These are phyloP conservation scores for Madurella fahalii DNA, from an alignment of 2,329 filamentous ascomycete genomes.

Conservation along the genomic window DNA sequence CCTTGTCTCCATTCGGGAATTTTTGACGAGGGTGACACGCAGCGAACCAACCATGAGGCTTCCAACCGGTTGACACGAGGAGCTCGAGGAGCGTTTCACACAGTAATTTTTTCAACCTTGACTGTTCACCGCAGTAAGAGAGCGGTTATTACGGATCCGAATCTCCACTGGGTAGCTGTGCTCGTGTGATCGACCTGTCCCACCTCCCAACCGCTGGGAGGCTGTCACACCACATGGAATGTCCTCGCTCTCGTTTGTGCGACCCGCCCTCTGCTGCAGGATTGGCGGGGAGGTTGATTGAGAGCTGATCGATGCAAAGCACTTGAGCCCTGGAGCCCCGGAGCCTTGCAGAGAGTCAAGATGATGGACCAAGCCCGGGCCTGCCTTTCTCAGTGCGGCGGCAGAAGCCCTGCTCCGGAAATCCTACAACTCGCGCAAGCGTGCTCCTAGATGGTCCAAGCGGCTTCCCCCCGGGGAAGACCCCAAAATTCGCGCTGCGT, in stretches of 20 bases:
- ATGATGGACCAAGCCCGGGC: too few species aligned
- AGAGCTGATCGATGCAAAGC: too few species aligned
- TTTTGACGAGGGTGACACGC: slow-evolving; percentile 26
- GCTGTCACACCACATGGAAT: slow-evolving; percentile 8
- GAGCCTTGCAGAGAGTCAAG: too few species aligned
- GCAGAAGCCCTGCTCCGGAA: too few species aligned
- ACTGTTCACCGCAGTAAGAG: too few species aligned
- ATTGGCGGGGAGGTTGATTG: too few species aligned
- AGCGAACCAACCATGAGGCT: slow-evolving; percentile 15
- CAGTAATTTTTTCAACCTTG: not conserved
- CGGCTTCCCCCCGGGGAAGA: not conserved
- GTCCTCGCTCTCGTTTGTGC: not conserved
- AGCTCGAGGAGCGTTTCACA: not conserved
- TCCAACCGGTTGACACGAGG: not conserved
- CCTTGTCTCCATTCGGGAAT: slow-evolving; percentile 26
- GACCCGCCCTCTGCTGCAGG: not conserved
- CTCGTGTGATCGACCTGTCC: slow-evolving; percentile 19
- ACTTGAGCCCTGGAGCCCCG: too few species aligned
- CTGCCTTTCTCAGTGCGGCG: too few species aligned
- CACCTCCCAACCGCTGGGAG: slow-evolving; percentile 4
- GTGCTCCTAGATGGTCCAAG: too few species aligned
- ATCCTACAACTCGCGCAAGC: too few species aligned
- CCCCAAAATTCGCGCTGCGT: slow-evolving; percentile 6
- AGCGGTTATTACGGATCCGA: not conserved
- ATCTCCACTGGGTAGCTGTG: not conserved